Percentiles rank a stretch among this genome's conserved stretches.
Evolutionary conservation across 495 filamentous ascomycete species (phyloP).

Genomic region (Xylaria flabelliformis): DNA sequence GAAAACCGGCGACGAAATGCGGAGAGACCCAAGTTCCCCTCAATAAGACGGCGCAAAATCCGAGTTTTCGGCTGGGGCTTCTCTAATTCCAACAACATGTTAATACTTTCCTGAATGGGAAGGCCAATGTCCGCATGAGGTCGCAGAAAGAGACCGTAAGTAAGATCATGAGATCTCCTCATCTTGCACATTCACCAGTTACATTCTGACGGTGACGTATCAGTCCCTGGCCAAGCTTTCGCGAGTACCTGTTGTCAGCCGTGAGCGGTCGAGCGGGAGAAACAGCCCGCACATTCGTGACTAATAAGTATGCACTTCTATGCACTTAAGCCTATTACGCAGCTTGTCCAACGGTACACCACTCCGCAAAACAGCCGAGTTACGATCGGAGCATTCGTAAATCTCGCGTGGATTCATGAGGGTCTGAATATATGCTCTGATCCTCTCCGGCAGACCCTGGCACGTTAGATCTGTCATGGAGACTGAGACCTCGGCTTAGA

Average conservation of each 20-base stretch:
- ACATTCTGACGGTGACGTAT: slow-evolving; percentile 5
- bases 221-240: not conserved
- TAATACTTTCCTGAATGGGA: slow-evolving; percentile 25
- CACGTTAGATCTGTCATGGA: not conserved
- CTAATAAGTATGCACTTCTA: slow-evolving; percentile 14
- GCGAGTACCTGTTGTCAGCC: not conserved
- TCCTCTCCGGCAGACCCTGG: not conserved
- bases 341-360: not conserved
- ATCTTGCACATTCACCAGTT: not conserved
- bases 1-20: slow-evolving; percentile 3
- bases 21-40: slow-evolving; percentile 7
- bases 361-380: slow-evolving; percentile 19
- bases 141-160: not conserved
- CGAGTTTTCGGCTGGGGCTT: not conserved
- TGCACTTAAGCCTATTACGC: not conserved
- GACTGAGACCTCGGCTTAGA: not conserved
- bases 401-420: not conserved
- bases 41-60: not conserved
- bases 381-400: not conserved
- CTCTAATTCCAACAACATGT: slow-evolving; percentile 9
- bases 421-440: not conserved
- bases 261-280: not conserved
- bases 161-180: slow-evolving; percentile 23
- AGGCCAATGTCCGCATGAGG: slow-evolving; percentile 20
- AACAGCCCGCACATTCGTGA: slow-evolving; percentile 5